These are phyloP conservation scores for Mycena metata DNA, from an alignment of 768 basidiomycete genomes.

Conservation along the genomic window DNA sequence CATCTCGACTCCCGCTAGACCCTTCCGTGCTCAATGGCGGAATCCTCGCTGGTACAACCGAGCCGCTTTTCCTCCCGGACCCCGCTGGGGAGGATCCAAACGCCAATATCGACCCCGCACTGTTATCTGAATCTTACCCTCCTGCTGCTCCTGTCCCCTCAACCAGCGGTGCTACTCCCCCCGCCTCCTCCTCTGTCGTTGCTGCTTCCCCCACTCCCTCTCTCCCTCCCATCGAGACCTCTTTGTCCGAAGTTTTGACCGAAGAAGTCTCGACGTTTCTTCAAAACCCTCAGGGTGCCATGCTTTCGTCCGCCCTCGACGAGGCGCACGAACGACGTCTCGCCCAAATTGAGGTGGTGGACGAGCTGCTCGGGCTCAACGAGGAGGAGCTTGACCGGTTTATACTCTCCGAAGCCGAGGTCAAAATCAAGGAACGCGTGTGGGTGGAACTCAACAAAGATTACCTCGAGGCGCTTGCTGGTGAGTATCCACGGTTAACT, in stretches of 20 bases:
- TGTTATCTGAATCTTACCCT: constrained; percentile 48
- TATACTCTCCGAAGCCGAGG: constrained; percentile 83
- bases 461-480: constrained; percentile 89
- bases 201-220: constrained; percentile 31
- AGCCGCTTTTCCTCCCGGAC: constrained; percentile 61
- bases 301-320: constrained; percentile 72
- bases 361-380: constrained; percentile 84
- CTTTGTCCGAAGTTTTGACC: constrained; percentile 71
- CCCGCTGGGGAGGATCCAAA: constrained; percentile 55
- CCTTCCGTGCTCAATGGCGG: constrained; percentile 73
- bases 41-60: constrained; percentile 71
- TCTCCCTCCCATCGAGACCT: constrained; percentile 65
- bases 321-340: constrained; percentile 76
- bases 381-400: constrained; percentile 92
- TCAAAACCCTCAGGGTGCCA: constrained; percentile 69
- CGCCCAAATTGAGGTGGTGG: constrained; percentile 63
- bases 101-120: constrained; percentile 70
- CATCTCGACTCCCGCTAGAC: constrained; percentile 61
- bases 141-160: constrained; percentile 18
- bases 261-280: constrained; percentile 81
- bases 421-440: constrained; percentile 87
- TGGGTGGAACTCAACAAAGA: constrained; percentile 96
- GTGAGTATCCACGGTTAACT: constrained; percentile 56
- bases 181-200: constrained; percentile 19
- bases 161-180: constrained; percentile 7